Evolutionary conservation across 2,329 filamentous ascomycete species (phyloP).

Genomic region (Aspergillus ibericus): DNA sequence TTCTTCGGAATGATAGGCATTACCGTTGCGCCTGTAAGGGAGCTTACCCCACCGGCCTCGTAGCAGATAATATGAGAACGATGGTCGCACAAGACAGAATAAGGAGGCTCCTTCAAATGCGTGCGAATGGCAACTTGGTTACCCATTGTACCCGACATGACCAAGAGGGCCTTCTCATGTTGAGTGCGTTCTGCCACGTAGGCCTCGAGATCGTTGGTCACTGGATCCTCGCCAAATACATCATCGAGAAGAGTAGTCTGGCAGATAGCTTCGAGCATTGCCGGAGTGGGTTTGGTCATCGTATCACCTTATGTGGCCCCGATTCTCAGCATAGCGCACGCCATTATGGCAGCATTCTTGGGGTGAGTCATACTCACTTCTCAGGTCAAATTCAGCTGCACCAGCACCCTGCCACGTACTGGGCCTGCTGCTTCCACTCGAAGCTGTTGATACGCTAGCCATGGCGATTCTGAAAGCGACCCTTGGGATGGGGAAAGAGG

Average conservation of each 20-base stretch:
- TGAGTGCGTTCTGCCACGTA: constrained; percentile 71
- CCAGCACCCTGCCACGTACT: constrained; percentile 47
- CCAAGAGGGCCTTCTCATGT: constrained; percentile 75
- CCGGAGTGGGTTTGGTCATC: constrained; percentile 72
- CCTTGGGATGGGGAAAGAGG: constrained; percentile 7
- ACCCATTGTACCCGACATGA: constrained; percentile 90
- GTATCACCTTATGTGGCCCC: constrained; percentile 56
- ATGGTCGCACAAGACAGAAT: constrained; percentile 76
- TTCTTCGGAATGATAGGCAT: constrained; percentile 68
- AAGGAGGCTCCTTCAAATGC: constrained; percentile 75
- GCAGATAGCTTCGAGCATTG: constrained; percentile 79
- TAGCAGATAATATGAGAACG: constrained; percentile 72
- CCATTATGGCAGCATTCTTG: neutral
- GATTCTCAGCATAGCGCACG: neutral
- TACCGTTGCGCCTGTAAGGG: constrained; percentile 69
- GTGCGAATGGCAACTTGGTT: constrained; percentile 83
- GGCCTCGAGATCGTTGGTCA: constrained; percentile 72
- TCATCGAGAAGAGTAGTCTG: constrained; percentile 78
- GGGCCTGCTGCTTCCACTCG: constrained; percentile 19
- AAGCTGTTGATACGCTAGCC: constrained; percentile 21
- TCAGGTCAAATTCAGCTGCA: constrained; percentile 58
- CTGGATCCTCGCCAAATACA: constrained; percentile 76
- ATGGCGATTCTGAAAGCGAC: constrained; percentile 19
- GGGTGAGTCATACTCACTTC: constrained; percentile 40
- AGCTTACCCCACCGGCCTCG: constrained; percentile 68